Evolutionary conservation across 1,139 yeast species (phyloP).

Genomic region (Yamadazyma pseudoaaseri): DNA sequence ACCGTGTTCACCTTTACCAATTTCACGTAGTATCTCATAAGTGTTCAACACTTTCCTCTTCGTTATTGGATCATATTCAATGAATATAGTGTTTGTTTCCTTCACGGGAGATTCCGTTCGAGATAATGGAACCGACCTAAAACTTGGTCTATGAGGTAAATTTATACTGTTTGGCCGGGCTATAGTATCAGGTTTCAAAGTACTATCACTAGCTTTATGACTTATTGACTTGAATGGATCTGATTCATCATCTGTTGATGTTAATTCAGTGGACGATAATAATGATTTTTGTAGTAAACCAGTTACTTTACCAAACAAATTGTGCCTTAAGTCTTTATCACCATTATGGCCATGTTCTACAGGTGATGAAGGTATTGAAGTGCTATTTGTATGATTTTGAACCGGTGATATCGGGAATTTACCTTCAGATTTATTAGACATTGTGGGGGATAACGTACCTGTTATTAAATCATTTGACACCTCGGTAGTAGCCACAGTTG

Average conservation of each 20-base stretch:
- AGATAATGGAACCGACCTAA: slow-evolving; percentile 9
- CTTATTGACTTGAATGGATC: slow-evolving; percentile 7
- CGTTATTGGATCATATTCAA: slow-evolving; percentile 87
- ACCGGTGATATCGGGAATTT: neutral
- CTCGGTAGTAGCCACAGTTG: slow-evolving; percentile 15
- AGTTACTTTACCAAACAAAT: slow-evolving; percentile 32
- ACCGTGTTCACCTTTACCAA: slow-evolving; percentile 97
- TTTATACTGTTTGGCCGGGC: neutral
- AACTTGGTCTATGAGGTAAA: neutral
- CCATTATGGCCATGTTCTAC: neutral
- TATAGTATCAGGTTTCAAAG: slow-evolving; percentile 6
- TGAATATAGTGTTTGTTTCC: slow-evolving; percentile 77
- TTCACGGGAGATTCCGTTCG: slow-evolving; percentile 47
- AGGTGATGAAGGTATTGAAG: slow-evolving; percentile 1
- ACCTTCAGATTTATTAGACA: slow-evolving; percentile 1
- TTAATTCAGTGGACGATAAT: slow-evolving; percentile 10
- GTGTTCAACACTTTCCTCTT: slow-evolving; percentile 84
- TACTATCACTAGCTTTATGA: slow-evolving; percentile 13
- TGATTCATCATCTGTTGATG: slow-evolving; percentile 10
- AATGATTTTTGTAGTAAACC: slow-evolving; percentile 28
- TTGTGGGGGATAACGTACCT: slow-evolving; percentile 13
- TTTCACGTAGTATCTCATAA: slow-evolving; percentile 81
- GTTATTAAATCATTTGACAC: slow-evolving; percentile 10
- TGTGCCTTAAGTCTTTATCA: slow-evolving; percentile 18
- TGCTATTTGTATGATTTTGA: neutral